phyloP scores from a whole-genome alignment of 2,329 filamentous ascomycete genomes.

The Hysterium pulicare region DNA sequence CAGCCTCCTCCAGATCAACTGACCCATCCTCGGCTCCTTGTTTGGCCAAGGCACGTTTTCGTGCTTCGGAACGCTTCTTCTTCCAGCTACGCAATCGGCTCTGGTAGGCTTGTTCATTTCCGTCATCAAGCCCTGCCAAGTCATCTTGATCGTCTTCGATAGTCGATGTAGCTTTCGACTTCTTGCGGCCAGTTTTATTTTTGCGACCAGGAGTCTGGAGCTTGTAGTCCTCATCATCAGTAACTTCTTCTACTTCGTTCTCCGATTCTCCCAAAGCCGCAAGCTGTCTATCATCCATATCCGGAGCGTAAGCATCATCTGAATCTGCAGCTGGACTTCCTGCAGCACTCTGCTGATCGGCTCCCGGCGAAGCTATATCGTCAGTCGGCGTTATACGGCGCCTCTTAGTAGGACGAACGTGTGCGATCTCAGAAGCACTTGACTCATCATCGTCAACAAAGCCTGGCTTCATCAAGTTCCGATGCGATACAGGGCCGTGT shows the following conservation, averaged over 20 bases:
- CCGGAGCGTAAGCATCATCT: conserved; percentile 42
- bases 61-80: conserved; percentile 57
- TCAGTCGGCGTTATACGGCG: conserved; percentile 27
- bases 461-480: conserved; percentile 47
- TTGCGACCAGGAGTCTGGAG: conserved; percentile 39
- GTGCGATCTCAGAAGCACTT: conserved; percentile 25
- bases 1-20: conserved; percentile 27
- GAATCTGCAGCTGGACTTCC: conserved; percentile 31
- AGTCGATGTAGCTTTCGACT: conserved; percentile 15
- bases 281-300: conserved; percentile 37
- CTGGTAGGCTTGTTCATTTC: conserved; percentile 79
- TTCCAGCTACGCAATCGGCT: conserved; percentile 74
- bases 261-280: conserved; percentile 39
- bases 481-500: conserved; percentile 44
- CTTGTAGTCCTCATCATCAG: conserved; percentile 38
- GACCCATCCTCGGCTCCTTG: conserved; percentile 15
- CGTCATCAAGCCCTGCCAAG: conserved; percentile 73
- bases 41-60: conserved; percentile 45
- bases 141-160: conserved; percentile 46
- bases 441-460: conserved; percentile 33
- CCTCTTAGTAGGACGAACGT: conserved; percentile 39
- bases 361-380: conserved; percentile 11
- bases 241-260: conserved; percentile 29
- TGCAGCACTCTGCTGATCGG: conserved; percentile 11
- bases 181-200: conserved; percentile 33